Conservation (phyloP, 2,329 filamentous ascomycete genomes). For the Chaetomium sp. region DNA sequence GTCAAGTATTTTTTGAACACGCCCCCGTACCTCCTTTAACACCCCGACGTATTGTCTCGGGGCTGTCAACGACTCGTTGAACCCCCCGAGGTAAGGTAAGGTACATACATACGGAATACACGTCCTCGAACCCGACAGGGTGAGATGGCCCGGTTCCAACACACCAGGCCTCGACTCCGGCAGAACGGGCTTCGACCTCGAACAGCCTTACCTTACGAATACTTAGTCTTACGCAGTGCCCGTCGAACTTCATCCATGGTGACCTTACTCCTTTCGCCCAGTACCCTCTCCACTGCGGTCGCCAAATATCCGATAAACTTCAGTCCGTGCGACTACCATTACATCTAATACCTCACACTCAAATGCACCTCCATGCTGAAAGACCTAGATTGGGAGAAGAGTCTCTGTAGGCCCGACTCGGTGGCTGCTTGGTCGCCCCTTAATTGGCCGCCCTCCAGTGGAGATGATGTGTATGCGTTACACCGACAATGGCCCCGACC, state of each 20-base stretch:
- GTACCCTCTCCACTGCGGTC: neutral
- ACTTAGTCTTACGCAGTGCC: neutral
- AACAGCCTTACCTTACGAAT: too few species aligned
- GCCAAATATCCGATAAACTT: neutral
- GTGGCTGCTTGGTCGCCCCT: conserved; percentile 17
- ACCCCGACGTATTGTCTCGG: neutral
- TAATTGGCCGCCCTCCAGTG: conserved; percentile 19
- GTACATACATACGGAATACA: neutral
- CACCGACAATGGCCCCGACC: conserved; percentile 8
- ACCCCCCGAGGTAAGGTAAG: neutral
- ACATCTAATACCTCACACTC: neutral
- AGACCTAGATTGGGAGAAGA: neutral
- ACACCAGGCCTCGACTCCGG: neutral
- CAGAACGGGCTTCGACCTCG: neutral
- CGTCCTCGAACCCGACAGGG: neutral
- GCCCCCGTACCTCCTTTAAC: neutral
- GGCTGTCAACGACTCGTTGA: neutral
- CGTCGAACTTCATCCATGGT: neutral
- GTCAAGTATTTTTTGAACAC: neutral
- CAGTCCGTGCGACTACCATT: neutral
- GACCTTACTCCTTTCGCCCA: neutral
- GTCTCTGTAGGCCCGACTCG: conserved; percentile 6
- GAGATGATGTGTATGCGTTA: conserved; percentile 7
- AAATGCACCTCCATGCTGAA: neutral
- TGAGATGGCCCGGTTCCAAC: neutral